Evolutionary conservation across 1,139 yeast genomes (phyloP).

Genomic region (Candida tropicalis): DNA sequence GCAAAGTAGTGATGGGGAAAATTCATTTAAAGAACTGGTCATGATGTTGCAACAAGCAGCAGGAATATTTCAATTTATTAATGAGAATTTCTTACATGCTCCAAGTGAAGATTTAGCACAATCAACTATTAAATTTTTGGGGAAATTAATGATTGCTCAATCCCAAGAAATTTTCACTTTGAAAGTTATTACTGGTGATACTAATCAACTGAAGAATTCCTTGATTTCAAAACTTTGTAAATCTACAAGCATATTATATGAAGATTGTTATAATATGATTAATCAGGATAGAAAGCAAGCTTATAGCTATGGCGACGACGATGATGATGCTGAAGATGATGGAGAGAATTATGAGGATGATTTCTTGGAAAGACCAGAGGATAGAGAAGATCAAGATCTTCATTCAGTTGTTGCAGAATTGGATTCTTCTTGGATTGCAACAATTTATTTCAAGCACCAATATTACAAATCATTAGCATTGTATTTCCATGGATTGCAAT

Average conservation of each 20-base stretch:
- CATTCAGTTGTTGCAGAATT: slow-evolving; percentile 46
- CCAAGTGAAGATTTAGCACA: slow-evolving; percentile 81
- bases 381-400: slow-evolving; percentile 19
- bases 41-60: slow-evolving; percentile 74
- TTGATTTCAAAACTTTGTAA: slow-evolving; percentile 73
- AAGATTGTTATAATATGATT: slow-evolving; percentile 40
- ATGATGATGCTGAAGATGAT: slow-evolving; percentile 19
- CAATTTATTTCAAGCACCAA: slow-evolving; percentile 49
- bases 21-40: slow-evolving; percentile 54
- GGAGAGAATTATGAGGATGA: slow-evolving; percentile 21
- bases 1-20: slow-evolving; percentile 42
- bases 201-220: slow-evolving; percentile 57
- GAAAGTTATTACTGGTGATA: slow-evolving; percentile 56
- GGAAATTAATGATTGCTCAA: slow-evolving; percentile 75
- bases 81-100: slow-evolving; percentile 86
- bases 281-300: slow-evolving; percentile 13
- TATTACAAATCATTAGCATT: slow-evolving; percentile 47
- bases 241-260: slow-evolving; percentile 60
- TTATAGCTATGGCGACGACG: slow-evolving; percentile 22
- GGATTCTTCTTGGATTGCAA: slow-evolving; percentile 47
- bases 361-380: slow-evolving; percentile 20
- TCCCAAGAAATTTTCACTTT: slow-evolving; percentile 83
- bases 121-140: slow-evolving; percentile 66
- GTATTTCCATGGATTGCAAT: slow-evolving; percentile 54
- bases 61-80: slow-evolving; percentile 71